Base-by-base conservation (phyloP, 305 asterid genomes). In the Fraxinus platypoda region DNA sequence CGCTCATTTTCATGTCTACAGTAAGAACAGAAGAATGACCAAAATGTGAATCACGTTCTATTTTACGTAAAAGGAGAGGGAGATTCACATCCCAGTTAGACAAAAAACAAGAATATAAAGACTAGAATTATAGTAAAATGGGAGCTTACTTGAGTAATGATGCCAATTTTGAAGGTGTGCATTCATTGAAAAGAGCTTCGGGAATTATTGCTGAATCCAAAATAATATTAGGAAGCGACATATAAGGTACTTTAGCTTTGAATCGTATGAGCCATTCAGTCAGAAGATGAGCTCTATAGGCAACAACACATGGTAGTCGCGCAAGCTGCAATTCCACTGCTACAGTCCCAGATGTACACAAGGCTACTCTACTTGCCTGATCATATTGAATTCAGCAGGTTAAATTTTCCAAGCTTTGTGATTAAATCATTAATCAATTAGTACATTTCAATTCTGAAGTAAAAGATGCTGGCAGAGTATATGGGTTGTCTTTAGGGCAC, bases 341-440 rank as follows among this genome's bases (percentile, higher is more conserved):
- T 25, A 91, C 97, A 15, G 98, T 95, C 82, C 99, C 99, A 38
- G 99, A 95, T 83, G 99, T 90, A 85, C 99, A 94, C 78, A 95
- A 79, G 46, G 98, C 98, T 38, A 93, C 89, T 71, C 81, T 82
- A 91, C 99, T 94, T 71, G 97, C 97, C 98, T 95, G 95, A 83
- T 71, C 85, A 75, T 71, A 81, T 83, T 17, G 41, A 75, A 79
- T 15, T 19, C 33, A 70, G n/a, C 8, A 9, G 26, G 78, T 46
- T 74, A 15, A 76, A 25, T 19, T 43, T 74, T 73, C 49, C 54
- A 6, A 64, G 38, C 62, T 75, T 73, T 78, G 28, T 54, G 19
- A 74, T 82, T 59, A 82, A 76, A 19, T 26, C 35, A 66, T 23
- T 57, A 26, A 66, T 66, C 74, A 62, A 23, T 21, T 25, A 8